Evolutionary conservation across 352 stramenopile species (phyloP), one percentile per base, ranked within the genome.

Genomic region (Globisporangium cystogenes): DNA sequence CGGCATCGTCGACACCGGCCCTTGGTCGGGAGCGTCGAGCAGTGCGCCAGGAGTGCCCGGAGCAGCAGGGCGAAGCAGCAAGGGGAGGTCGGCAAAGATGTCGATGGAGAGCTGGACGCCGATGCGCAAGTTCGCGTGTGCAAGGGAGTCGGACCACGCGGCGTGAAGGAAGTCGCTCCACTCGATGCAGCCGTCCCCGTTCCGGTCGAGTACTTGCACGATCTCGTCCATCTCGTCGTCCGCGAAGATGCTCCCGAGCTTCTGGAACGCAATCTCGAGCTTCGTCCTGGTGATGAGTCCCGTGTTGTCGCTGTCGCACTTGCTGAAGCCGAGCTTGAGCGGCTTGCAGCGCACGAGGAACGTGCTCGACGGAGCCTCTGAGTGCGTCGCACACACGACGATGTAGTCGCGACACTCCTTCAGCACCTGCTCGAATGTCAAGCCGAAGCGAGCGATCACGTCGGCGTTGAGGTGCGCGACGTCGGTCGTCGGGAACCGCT

Each of bases 211-310:
- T 12, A 68, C 51, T 4, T n/a, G 5, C n/a, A 71, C 58, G 40
- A 77, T 64, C 2, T 12, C 26, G 31, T 70, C 48, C 8, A 79
- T 50, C 3, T 79, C 59, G 20, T 57, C 57, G 35, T 80, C 72
- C 5, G 40, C 51, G 2, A 77, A 36, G 0, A 67, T 48, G 7
- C 71, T n/a, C n/a, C 65, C 63, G 14, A 83, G 60, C 53, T 83
- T 83, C 33, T 83, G 70, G n/a, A 77, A 53, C 23, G 72, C 72
- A 48, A 80, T 83, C 57, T 83, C 69, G 5, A 83, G 58, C 57
- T 83, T 70, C 0, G 49, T 60, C 12, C 52, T 51, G 31, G 67
- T 67, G 27, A 83, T 67, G 7, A 66, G 48, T 2, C 54, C 31
- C 42, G 57, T 68, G 29, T 57, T 57, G 41, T 83, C 65, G 26